Evolutionary conservation across 768 basidiomycete genomes (phyloP), one percentile per base, ranked within the genome.

Genomic region (Phlebiopsis flavidoalba): DNA sequence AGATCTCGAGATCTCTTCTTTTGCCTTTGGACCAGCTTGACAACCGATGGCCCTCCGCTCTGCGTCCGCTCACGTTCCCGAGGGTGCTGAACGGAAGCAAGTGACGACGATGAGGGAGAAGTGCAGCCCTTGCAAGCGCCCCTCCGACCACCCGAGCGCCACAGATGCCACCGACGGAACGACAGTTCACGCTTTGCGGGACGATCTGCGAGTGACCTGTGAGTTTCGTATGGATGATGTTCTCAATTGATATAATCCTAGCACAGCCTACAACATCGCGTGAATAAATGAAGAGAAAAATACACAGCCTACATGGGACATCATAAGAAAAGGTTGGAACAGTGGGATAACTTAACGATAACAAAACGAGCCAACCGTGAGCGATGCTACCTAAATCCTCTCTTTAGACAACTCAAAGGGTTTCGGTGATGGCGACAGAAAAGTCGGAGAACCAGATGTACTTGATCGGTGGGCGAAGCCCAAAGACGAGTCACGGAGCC

Each of bases 381-480:
- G 43, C 19, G 11, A n/a, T 19, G n/a, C n/a, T n/a, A n/a, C 19
- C 35, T 3, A 21, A 7, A 37, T 10, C 45, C 48, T n/a, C 37
- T 61, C 72, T 75, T 61, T 67, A 3, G 17, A 12, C 40, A 80
- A 12, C 40, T 53, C 33, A 53, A 15, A 53, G 35, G 1, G 52
- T 53, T 67, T 84, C 71, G 53, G 77, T 80, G 68, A 88, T 80
- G 43, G 85, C 84, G 59, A 86, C 75, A 8, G 85, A 85, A 72
- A 89, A 86, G 70, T 87, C 87, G 63, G 87, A 81, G 75, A 90
- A 88, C 71, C 77, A 89, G 21, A 80, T 71, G 64, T 78, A 74
- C 72, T n/a, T 89, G 88, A 53, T 81, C 77, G 68, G 81, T 80
- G 14, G 88, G 83, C 5, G 83, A 81, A n/a, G 84, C 87, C 76